Evolutionary conservation across 345 rosid species (phyloP), one percentile per base, ranked within the genome.

Genomic region (Ailanthus altissimus): DNA sequence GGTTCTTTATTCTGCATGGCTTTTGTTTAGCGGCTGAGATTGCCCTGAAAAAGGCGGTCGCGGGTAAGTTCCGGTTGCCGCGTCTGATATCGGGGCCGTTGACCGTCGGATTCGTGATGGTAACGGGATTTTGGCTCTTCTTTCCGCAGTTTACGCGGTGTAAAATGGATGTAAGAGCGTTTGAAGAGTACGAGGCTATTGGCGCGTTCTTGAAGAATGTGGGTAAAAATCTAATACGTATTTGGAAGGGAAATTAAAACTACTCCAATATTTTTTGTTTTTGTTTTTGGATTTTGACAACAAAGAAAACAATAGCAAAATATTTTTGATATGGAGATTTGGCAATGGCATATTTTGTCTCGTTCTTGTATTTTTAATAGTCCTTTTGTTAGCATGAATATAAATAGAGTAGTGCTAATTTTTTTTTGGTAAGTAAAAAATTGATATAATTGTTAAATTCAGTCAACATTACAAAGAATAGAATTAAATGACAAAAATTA

Each of bases 1-100:
- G 79, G 82, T 91, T 89, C 79, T 93, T 93, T 9, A 66, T 91
- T 38, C 46, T 90, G 12, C 86, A 93, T 40, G 91, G 97, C 26
- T 5, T 78, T n/a, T 85, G 86, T 78, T 68, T 82, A 5, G 49
- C 40, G 2, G 42, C 70, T 1, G 87, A 89, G 79, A 74, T 89
- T 10, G 81, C 63, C 21, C 28, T 84, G 78, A 90, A 87, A 86
- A 85, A 84, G 75, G 28, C 57, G 1, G 60, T 70, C 18, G n/a
- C 18, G 1, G 75, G 79, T 6, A 65, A 53, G 59, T 82, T 64
- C 82, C 58, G 57, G 69, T 40, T 88, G 43, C 85, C 82, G 16
- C 2, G 60, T 56, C 49, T 66, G 38, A 49, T 87, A 23, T 72
- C 85, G 0, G 77, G 81, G 65, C 75, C 76, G 4, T 70, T 85